A percentile compares a stretch with the other conserved stretches of the same genome.
Conservation (phyloP, 305 asterid species). For the Lippia alba region DNA sequence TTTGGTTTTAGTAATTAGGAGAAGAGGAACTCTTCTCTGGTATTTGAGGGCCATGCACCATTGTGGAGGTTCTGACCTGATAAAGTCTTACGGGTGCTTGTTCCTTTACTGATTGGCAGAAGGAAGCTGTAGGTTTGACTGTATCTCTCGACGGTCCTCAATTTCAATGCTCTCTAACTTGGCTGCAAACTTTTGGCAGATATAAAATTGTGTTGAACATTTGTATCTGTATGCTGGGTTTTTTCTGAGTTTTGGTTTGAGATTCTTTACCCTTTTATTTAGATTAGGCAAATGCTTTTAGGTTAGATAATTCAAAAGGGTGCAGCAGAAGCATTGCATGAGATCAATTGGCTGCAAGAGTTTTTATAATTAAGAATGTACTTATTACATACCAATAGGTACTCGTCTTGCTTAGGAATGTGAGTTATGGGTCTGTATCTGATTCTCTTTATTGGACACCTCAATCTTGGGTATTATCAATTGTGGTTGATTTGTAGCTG, state of each 20-base stretch:
- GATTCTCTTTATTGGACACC: background rate
- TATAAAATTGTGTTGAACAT: slow-evolving; percentile 10
- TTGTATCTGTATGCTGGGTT: slow-evolving; percentile 5
- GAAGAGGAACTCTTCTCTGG: background rate
- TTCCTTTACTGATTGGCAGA: slow-evolving; percentile 8
- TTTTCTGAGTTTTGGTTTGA: slow-evolving; percentile 11
- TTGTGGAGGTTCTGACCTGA: background rate
- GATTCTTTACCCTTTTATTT: background rate
- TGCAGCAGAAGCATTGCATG: slow-evolving; percentile 11
- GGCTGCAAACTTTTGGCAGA: slow-evolving; percentile 11
- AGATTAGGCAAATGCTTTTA: slow-evolving; percentile 15
- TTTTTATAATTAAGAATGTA: background rate
- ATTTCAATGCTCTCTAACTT: background rate
- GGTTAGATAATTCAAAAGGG: slow-evolving; percentile 17
- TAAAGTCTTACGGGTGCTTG: slow-evolving; percentile 15
- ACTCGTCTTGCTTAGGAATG: background rate
- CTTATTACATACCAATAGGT: slow-evolving; percentile 4
- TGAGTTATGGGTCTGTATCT: slow-evolving; percentile 10
- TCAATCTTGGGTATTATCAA: background rate
- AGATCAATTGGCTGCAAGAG: slow-evolving; percentile 11
- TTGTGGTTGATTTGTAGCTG: slow-evolving; percentile 2
- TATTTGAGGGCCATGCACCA: slow-evolving; percentile 6
- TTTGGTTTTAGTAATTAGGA: background rate
- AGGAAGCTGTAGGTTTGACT: background rate
- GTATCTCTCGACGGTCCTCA: background rate